Base-by-base conservation (phyloP, 2,329 filamentous ascomycete genomes). In the Verticillium isaacii region DNA sequence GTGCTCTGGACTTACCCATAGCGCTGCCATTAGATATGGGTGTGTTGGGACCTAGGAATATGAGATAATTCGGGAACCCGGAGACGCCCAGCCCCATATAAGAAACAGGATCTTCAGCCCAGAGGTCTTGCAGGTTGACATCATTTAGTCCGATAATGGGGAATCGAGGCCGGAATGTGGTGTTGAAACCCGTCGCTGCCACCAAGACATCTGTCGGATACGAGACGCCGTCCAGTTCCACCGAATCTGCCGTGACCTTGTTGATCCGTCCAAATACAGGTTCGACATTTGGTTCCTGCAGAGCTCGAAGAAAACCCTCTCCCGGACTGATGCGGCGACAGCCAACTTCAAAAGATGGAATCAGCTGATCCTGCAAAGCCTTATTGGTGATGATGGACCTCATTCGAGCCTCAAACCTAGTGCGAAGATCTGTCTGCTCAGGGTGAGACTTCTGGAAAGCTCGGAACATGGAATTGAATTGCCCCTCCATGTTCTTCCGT, bases 41-140 rank as follows among this genome's bases (percentile, higher is more conserved):
- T 36, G 62, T 62, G 57, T 66, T 66, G 9, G 65, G 65, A 9
- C 65, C 65, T 55, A 65, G 59, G 63, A 66, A 64, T 19, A 65
- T 69, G 60, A 73, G 73, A 61, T 71, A 72, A 55, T 73, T 73
- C 32, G 71, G 71, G 39, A 72, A 70, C 2, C 68, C 65, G 1
- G 70, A 69, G 1, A 71, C 67, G 0, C 70, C 68, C 1, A 72
- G 67, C 1, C 66, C 70, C n/a, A 73, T 45, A 56, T 73, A 73
- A 0, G 69, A 68, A 36, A 70, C 66, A 2, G 71, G 68, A n/a
- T 69, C 67, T 14, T 69, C 69, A 2, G 80, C 74, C 84, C 85
- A 87, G 1, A 79, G 71, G 36, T 84, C 74, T 19, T 82, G 75
- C 5, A 87, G 71, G 45, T 79, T 74, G 36, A 78, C 75, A 2